Conservation (phyloP, 495 filamentous ascomycete genomes). For the Xylaria sp. region DNA sequence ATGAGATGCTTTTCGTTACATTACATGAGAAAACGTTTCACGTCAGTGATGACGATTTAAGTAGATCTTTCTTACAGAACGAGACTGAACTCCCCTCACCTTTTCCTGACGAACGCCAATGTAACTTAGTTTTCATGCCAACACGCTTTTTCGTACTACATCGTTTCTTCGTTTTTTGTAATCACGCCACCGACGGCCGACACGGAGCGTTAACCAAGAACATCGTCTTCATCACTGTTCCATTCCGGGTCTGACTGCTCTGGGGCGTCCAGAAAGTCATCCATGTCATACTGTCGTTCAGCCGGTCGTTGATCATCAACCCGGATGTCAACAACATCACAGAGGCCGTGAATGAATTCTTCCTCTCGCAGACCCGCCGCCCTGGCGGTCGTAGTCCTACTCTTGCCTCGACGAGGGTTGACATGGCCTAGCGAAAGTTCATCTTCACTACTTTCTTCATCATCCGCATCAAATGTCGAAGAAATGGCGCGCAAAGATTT, state of each 20-base stretch:
- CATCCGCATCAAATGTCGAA: slow-evolving; percentile 36
- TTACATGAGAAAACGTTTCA: slow-evolving; percentile 16
- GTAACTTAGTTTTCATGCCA: not conserved
- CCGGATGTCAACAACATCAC: slow-evolving; percentile 76
- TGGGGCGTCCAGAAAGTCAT: slow-evolving; percentile 79
- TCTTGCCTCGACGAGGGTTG: slow-evolving; percentile 15
- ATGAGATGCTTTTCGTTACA: slow-evolving; percentile 4
- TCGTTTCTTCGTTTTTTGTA: not conserved
- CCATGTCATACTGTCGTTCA: slow-evolving; percentile 75
- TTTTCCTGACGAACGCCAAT: slow-evolving; percentile 11
- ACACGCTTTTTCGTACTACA: slow-evolving; percentile 2
- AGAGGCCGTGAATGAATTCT: slow-evolving; percentile 73
- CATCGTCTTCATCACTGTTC: slow-evolving; percentile 61
- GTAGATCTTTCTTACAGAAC: slow-evolving; percentile 6
- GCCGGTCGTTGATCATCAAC: slow-evolving; percentile 83
- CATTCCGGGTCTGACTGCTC: slow-evolving; percentile 76
- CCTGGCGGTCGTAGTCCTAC: slow-evolving; percentile 28
- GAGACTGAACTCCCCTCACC: not conserved
- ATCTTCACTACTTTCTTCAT: slow-evolving; percentile 43
- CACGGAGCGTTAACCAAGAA: slow-evolving; percentile 28
- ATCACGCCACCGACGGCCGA: not conserved
- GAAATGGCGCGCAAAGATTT: slow-evolving; percentile 29
- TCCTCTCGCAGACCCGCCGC: slow-evolving; percentile 25
- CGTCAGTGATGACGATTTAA: slow-evolving; percentile 25
- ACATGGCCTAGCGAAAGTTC: slow-evolving; percentile 32